A percentile compares a stretch with the other conserved stretches of the same genome.
phyloP scores from a whole-genome alignment of 2,329 filamentous ascomycete species.

The Aurifilum marmelostoma region DNA sequence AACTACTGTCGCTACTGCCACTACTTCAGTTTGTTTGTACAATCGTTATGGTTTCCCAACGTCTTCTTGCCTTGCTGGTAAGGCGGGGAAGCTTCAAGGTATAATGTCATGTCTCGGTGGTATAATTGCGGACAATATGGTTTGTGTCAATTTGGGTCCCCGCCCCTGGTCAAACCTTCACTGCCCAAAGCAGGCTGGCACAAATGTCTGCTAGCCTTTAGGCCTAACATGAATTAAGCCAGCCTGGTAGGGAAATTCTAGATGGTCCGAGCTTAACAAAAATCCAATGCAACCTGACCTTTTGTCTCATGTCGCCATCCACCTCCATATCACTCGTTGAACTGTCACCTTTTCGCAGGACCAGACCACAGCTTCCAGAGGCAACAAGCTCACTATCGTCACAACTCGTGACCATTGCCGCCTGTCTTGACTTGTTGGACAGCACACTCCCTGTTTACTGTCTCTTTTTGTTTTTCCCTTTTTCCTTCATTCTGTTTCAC shows the following conservation, averaged over 20 bases:
- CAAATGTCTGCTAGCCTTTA: not conserved
- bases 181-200: not conserved
- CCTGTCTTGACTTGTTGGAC: slow-evolving; percentile 14
- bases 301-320: not conserved
- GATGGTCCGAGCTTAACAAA: not conserved
- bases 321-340: not conserved
- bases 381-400: slow-evolving; percentile 14
- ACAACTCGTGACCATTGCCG: slow-evolving; percentile 1
- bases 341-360: not conserved
- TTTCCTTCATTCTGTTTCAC: not conserved
- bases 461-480: not conserved
- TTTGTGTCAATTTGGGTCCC: not conserved
- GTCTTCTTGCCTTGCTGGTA: not conserved
- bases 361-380: no score
- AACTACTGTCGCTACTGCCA: not conserved
- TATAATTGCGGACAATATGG: not conserved
- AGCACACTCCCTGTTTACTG: not conserved
- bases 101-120: not conserved
- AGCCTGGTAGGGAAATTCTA: not conserved
- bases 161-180: not conserved
- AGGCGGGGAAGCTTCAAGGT: not conserved
- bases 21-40: not conserved
- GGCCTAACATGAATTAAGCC: not conserved
- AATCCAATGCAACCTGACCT: not conserved
- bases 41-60: not conserved